phyloP scores from a whole-genome alignment of 148 eudicot species.

The Simmondsia chinensis region DNA sequence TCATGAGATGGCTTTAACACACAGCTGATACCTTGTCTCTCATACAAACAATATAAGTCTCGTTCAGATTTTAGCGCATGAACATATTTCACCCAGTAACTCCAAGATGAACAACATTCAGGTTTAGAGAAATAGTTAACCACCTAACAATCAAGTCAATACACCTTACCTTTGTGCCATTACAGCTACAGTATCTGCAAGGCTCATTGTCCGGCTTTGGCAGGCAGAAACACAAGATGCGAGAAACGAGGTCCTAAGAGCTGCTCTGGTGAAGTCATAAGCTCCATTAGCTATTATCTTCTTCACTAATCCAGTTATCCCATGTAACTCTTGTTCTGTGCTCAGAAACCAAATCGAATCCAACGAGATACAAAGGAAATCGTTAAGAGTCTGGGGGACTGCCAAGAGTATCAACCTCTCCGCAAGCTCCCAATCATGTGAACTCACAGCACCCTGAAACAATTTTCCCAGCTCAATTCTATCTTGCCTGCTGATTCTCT shows the following conservation, averaged over 20 bases:
- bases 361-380: slow-evolving; percentile 83
- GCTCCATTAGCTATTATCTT: slow-evolving; percentile 73
- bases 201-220: slow-evolving; percentile 89
- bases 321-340: slow-evolving; percentile 59
- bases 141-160: not conserved
- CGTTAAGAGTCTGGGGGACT: slow-evolving; percentile 76
- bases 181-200: slow-evolving; percentile 82
- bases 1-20: no score
- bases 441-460: slow-evolving; percentile 76
- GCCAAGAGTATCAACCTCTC: slow-evolving; percentile 69
- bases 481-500: slow-evolving; percentile 78
- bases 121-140: no score
- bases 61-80: no score
- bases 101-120: not conserved
- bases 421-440: slow-evolving; percentile 76
- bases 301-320: slow-evolving; percentile 62
- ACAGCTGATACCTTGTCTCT: no score
- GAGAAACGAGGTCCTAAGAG: slow-evolving; percentile 92
- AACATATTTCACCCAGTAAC: not conserved
- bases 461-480: slow-evolving; percentile 66
- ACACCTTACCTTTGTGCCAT: slow-evolving; percentile 80
- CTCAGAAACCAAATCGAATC: slow-evolving; percentile 94
- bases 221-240: slow-evolving; percentile 99
- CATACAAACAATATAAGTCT: no score
- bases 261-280: slow-evolving; percentile 91